These are phyloP conservation scores for Verticillium alfalfae DNA, from an alignment of 2,329 filamentous ascomycete genomes.

Conservation along the genomic window DNA sequence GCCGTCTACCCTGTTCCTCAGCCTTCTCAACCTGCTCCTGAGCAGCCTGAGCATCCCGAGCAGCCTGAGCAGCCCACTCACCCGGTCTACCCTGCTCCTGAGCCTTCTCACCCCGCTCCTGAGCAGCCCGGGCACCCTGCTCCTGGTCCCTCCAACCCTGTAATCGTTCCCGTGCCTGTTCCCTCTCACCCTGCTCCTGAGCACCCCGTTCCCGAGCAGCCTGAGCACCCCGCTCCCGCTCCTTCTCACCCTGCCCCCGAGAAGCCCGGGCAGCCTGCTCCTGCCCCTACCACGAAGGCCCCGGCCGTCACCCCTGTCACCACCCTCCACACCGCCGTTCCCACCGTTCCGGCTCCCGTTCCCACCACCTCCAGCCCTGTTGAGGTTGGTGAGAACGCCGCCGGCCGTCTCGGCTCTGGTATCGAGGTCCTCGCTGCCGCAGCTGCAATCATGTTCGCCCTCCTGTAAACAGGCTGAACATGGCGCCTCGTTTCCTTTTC, in stretches of 20 bases:
- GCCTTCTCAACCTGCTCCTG: background rate
- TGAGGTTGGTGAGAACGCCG: conserved; percentile 1
- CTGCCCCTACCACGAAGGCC: background rate
- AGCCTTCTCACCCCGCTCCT: too few relatives aligned
- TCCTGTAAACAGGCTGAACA: background rate
- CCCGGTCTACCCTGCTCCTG: too few relatives aligned
- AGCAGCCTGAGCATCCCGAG: background rate
- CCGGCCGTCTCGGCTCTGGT: conserved; percentile 2
- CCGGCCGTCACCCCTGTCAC: background rate
- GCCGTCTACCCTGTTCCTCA: background rate
- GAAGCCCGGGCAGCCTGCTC: background rate
- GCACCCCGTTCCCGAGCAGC: background rate
- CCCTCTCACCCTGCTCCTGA: background rate
- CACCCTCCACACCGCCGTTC: background rate
- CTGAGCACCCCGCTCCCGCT: background rate
- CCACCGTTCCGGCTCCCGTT: background rate
- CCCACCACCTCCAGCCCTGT: background rate
- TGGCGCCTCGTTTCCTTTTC: background rate
- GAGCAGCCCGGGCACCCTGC: too few relatives aligned
- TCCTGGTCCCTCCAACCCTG: too few relatives aligned
- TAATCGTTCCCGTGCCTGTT: too few relatives aligned
- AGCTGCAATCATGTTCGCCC: conserved; percentile 1
- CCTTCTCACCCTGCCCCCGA: background rate
- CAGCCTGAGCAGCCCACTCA: background rate
- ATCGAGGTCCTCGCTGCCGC: conserved; percentile 2